Conservation (phyloP, 2,329 filamentous ascomycete genomes). For the Neofusicoccum parvum region DNA sequence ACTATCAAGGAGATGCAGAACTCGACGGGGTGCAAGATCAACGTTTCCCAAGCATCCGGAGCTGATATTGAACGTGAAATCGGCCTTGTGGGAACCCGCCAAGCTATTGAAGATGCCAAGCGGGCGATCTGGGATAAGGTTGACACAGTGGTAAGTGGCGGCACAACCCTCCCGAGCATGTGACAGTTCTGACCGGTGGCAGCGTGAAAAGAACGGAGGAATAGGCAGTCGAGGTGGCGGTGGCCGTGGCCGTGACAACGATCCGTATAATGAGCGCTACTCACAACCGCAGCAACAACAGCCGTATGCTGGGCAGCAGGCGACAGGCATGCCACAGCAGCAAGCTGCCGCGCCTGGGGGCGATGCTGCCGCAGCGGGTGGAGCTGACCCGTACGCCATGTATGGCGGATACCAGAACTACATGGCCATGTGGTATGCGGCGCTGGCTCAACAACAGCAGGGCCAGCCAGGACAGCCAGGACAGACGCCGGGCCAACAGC, state of each 20-base stretch:
- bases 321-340: conserved; percentile 33
- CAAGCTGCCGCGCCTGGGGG: conserved; percentile 51
- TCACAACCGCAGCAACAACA: conserved; percentile 50
- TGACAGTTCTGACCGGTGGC: conserved; percentile 26
- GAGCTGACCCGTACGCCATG: conserved; percentile 64
- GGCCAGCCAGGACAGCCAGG: conserved; percentile 19
- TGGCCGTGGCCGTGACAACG: conserved; percentile 40
- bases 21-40: conserved; percentile 88
- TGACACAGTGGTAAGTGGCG: conserved; percentile 73
- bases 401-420: conserved; percentile 86
- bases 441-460: conserved; percentile 57
- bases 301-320: conserved; percentile 39
- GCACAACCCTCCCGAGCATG: neutral
- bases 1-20: conserved; percentile 94
- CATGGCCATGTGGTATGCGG: conserved; percentile 78
- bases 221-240: conserved; percentile 40
- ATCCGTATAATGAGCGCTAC: conserved; percentile 46
- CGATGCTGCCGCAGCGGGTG: conserved; percentile 59
- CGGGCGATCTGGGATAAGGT: conserved; percentile 88
- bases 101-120: conserved; percentile 80
- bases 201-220: conserved; percentile 52
- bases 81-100: conserved; percentile 75
- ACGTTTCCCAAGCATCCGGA: conserved; percentile 79
- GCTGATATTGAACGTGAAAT: conserved; percentile 85
- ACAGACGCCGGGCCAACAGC: conserved; percentile 28